A percentile compares a stretch with the other conserved stretches of the same genome.
These are phyloP conservation scores for Helichrysum umbraculigerum DNA, from an alignment of 129 eudicot species.

Conservation along the genomic window DNA sequence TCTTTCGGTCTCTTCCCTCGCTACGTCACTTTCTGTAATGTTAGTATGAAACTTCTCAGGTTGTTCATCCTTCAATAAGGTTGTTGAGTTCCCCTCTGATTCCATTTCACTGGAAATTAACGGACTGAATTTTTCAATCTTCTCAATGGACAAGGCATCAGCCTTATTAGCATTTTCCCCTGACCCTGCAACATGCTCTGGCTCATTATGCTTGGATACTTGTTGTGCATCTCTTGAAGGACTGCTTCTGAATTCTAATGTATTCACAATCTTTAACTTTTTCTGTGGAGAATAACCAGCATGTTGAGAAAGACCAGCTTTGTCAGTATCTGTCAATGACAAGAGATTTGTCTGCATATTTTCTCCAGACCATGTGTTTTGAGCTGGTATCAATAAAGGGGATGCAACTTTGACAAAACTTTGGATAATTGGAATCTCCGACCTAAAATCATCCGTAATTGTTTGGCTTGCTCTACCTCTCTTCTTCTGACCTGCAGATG, in stretches of 20 bases:
- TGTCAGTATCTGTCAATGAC: conserved; percentile 25
- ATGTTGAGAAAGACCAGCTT: conserved; percentile 24
- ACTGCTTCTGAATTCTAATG: conserved; percentile 32
- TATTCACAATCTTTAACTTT: conserved; percentile 31
- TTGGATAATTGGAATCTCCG: conserved; percentile 29
- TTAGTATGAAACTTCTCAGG: conserved; percentile 15
- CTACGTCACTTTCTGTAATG: conserved; percentile 23
- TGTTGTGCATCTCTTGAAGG: conserved; percentile 27
- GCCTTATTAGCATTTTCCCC: conserved; percentile 15
- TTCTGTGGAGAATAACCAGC: conserved; percentile 36
- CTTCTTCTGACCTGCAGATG: conserved; percentile 27
- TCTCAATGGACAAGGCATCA: conserved; percentile 6
- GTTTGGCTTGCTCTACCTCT: conserved; percentile 23
- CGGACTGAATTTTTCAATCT: conserved; percentile 20
- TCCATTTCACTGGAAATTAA: conserved; percentile 21
- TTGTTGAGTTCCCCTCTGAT: conserved; percentile 24
- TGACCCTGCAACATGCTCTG: conserved; percentile 23
- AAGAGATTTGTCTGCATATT: conserved; percentile 22
- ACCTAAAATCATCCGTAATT: conserved; percentile 21
- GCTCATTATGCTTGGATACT: conserved; percentile 16
- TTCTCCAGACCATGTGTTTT: conserved; percentile 31
- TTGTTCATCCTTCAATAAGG: conserved; percentile 22
- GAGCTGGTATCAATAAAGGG: conserved; percentile 34
- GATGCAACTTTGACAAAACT: conserved; percentile 27
- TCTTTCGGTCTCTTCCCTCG: conserved; percentile 22